Base-by-base conservation (phyloP, 2,329 filamentous ascomycete species). In the Neodidymelliopsis sp. region DNA sequence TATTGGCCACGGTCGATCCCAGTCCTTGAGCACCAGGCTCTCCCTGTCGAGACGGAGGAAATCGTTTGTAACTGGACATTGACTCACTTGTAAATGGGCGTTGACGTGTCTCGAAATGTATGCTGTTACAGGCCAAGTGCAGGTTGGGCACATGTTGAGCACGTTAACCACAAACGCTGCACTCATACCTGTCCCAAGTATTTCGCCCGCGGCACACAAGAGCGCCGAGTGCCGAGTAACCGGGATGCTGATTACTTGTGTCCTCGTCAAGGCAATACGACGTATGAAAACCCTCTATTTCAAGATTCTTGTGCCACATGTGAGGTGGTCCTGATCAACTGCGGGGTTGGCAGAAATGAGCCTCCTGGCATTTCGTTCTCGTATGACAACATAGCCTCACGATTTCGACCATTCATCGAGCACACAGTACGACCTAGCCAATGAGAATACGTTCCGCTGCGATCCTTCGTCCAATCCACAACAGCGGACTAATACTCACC, bases 331-430 rank as follows among this genome's bases (percentile, higher is more conserved):
- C 34, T 34, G 20, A 22, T 38, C 36, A 29, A 43, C 39, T 37
- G 43, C 37, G 46, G 52, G 51, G 53, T 45, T 44, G 24, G 12
- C 13, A 25, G 20, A 10, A 11, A 24, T 23, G 30, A 33, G 33
- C 20, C 47, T 49, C 20, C 50, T 43, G 38, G 40, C 40, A 35
- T 29, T 42, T 49, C 46, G 36, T 38, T 39, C 28, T 35, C 45
- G 34, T 20, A 43, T 38, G 25, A 31, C 16, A 2, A 42, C 52
- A 58, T 42, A 44, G 57, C 57, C 50, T 56, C 57, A 55, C 48
- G 18, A 53, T 50, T 33, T 30, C 35, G 35, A 41, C 41, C 33
- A 29, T 50, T 24, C n/a, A 34, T 18, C 19, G 23, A 36, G 24
- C 35, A 31, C 29, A 29, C 31, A 49, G 19, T 27, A 44, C 37